Evolutionary conservation across 768 basidiomycete species (phyloP).

Genomic region (Solioccasus polychromus): DNA sequence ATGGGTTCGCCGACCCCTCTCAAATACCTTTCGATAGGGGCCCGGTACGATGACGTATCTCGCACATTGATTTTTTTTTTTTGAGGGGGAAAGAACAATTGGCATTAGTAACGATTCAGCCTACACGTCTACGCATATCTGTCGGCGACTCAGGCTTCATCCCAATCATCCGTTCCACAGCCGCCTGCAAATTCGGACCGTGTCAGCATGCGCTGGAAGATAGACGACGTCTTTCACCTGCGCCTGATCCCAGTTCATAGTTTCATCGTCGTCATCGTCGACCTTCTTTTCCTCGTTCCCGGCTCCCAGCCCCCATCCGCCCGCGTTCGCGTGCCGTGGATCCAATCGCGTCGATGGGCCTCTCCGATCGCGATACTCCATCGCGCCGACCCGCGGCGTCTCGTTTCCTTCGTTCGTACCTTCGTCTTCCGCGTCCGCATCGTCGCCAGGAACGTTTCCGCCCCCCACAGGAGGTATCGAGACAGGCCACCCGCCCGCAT

Average conservation of each 20-base stretch:
- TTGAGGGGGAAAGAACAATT: too few relatives aligned
- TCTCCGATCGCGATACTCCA: slow-evolving; percentile 29
- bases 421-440: slow-evolving; percentile 33
- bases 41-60: slow-evolving; percentile 18
- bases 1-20: too few relatives aligned
- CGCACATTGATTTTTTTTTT: slow-evolving; percentile 12
- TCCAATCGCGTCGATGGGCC: slow-evolving; percentile 35
- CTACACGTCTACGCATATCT: slow-evolving; percentile 26
- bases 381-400: slow-evolving; percentile 51
- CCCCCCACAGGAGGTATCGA: slow-evolving; percentile 8
- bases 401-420: slow-evolving; percentile 52
- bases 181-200: slow-evolving; percentile 38
- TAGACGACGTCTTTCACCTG: slow-evolving; percentile 40
- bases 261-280: slow-evolving; percentile 65
- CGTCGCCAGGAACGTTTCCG: slow-evolving; percentile 12
- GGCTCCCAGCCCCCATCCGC: slow-evolving; percentile 73
- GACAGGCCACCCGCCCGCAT: slow-evolving; percentile 23
- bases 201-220: neutral
- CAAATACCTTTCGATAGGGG: slow-evolving; percentile 15
- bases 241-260: slow-evolving; percentile 66
- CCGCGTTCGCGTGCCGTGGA: slow-evolving; percentile 44
- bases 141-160: slow-evolving; percentile 37
- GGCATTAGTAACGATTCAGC: slow-evolving; percentile 12
- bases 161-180: slow-evolving; percentile 58
- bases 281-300: slow-evolving; percentile 58